phyloP scores from a whole-genome alignment of 495 filamentous ascomycete genomes.

The Penicillium coprophilum region DNA sequence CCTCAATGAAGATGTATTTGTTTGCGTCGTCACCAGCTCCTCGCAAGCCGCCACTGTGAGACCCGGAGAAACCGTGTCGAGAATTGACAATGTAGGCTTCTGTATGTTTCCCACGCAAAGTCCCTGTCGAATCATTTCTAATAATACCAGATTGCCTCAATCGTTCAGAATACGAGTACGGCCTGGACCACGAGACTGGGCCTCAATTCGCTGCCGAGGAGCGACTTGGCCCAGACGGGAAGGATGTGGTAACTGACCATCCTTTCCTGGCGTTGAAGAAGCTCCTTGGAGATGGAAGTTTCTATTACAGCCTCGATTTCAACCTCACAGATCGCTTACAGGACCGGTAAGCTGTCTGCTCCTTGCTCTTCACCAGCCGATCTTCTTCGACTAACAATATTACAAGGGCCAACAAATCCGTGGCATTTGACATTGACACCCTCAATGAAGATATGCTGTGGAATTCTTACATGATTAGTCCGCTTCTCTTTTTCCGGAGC shows the following conservation, averaged over 20 bases:
- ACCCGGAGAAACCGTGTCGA: slow-evolving; percentile 84
- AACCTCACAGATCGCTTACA: slow-evolving; percentile 93
- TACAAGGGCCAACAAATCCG: slow-evolving; percentile 44
- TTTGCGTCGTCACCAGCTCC: slow-evolving; percentile 83
- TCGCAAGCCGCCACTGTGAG: slow-evolving; percentile 76
- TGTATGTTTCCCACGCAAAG: slow-evolving; percentile 45
- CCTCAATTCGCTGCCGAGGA: slow-evolving; percentile 51
- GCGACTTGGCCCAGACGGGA: slow-evolving; percentile 56
- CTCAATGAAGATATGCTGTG: slow-evolving; percentile 90
- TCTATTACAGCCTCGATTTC: slow-evolving; percentile 97
- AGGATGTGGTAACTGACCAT: slow-evolving; percentile 72
- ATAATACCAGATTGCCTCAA: slow-evolving; percentile 71
- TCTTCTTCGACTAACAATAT: slow-evolving; percentile 48
- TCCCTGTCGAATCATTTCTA: slow-evolving; percentile 1
- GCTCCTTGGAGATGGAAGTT: slow-evolving; percentile 88
- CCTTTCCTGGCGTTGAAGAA: slow-evolving; percentile 89
- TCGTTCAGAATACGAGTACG: slow-evolving; percentile 74
- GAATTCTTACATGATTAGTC: slow-evolving; percentile 97
- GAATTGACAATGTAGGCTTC: slow-evolving; percentile 85
- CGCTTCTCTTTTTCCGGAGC: slow-evolving; percentile 83
- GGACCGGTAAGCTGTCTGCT: slow-evolving; percentile 62
- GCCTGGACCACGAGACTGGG: slow-evolving; percentile 62
- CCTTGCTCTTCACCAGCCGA: neutral
- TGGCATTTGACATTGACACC: slow-evolving; percentile 74
- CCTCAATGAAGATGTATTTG: slow-evolving; percentile 79